Percentiles rank a stretch among this genome's conserved stretches.
phyloP scores from a whole-genome alignment of 148 eudicot species.

The Vaccinium myrtillus region DNA sequence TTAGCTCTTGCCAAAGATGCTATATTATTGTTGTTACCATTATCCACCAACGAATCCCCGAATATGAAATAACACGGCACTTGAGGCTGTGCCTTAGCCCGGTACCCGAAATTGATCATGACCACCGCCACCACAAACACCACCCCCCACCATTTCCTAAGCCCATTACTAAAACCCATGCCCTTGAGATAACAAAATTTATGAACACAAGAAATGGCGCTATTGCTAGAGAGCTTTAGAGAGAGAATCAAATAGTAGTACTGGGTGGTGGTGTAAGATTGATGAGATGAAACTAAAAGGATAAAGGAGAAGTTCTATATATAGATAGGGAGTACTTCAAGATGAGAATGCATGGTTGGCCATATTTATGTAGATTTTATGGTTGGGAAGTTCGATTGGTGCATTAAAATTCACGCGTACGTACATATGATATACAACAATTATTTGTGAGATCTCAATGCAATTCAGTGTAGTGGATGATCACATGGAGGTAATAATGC shows the following conservation, averaged over 20 bases:
- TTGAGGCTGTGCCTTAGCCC: constrained; percentile 44
- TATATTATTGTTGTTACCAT: constrained; percentile 76
- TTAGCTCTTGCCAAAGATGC: constrained; percentile 74
- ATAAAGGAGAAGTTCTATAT: constrained; percentile 6
- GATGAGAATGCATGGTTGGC: not conserved
- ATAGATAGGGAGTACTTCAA: not conserved
- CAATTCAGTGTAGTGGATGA: not conserved
- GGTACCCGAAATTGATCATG: not conserved
- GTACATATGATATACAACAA: not conserved
- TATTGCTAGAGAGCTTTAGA: not conserved
- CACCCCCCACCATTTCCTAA: constrained; percentile 21
- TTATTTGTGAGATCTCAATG: not conserved
- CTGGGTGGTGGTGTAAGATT: not conserved
- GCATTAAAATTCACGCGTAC: constrained; percentile 34
- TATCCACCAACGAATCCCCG: constrained; percentile 89
- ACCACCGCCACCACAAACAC: constrained; percentile 12
- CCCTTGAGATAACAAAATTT: not conserved
- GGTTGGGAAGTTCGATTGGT: constrained; percentile 29
- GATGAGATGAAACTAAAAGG: constrained; percentile 21
- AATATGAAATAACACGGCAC: constrained; percentile 82
- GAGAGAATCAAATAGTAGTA: not conserved
- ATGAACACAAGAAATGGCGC: not conserved
- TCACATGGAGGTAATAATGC: not conserved
- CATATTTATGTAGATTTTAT: not conserved
- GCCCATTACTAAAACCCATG: constrained; percentile 22